Base-by-base conservation (phyloP, 371 early-diverging fungal genomes). In the Umbelopsis sp. region DNA sequence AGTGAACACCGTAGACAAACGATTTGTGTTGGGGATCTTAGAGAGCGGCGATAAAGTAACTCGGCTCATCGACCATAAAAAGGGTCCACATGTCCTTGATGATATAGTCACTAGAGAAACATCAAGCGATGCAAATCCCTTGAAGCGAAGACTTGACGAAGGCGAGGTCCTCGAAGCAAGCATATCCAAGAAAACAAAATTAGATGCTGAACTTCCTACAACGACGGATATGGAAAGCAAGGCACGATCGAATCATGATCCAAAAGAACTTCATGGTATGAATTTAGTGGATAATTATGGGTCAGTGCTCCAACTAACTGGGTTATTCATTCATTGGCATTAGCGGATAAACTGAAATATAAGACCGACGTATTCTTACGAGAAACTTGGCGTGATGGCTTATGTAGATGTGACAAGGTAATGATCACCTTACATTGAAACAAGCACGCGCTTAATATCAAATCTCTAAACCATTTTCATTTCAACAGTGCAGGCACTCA, bases 1-100 rank as follows among this genome's bases (percentile, higher is more conserved):
- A 20, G 69, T 81, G 50, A 82, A 88, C 67, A 72, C 77, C 12
- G 70, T 80, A 57, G 72, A 84, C 67, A 63, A 80, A 44, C 68
- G 79, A 63, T 86, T 91, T 68, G 76, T 85, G 70, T 74, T 83
- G 69, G 87, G 89, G 44, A 48, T 82, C 63, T 20, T 64, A 11
- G 44, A 44, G 9, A 38, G 44, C 18, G 48, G 18, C 18, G 64
- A 64, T 12, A 44, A 22, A 64, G 46, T 45, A 44, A 46, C 41
- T 22, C 44, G 35, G 7, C 44, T 44, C 7, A 20, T 64, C 22
- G 46, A 64, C 16, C 64, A 45, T 11, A 46, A 64, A 44, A 44
- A 44, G 14, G 64, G 51, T 4, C 29, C 20, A 12, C 65, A 65
- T 12, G 41, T 48, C 10, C 57, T 12, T 38, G 37, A n/a, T 52